phyloP scores from a whole-genome alignment of 208 protist genomes.

The Leishmania guyanensis region DNA sequence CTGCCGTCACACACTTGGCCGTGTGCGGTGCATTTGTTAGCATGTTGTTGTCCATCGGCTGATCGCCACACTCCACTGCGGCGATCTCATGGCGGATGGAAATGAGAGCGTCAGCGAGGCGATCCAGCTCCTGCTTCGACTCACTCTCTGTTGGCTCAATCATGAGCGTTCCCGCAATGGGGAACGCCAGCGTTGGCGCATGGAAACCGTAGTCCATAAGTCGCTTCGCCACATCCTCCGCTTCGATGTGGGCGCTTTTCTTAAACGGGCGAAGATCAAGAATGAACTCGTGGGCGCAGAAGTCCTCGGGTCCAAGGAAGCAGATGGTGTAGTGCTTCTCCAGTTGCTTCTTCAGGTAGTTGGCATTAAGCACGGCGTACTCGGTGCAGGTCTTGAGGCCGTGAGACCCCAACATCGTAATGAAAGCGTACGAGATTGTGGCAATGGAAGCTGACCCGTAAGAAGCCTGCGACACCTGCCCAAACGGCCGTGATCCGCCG shows the following conservation, averaged over 20 bases:
- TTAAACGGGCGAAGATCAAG: conserved; percentile 95
- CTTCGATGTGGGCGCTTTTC: conserved; percentile 91
- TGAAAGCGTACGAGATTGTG: conserved; percentile 96
- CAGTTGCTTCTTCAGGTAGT: conserved; percentile 97
- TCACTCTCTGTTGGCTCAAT: conserved; percentile 99
- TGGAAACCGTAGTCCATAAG: conserved; percentile 98
- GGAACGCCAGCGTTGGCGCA: conserved; percentile 96
- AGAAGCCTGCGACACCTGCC: conserved; percentile 93
- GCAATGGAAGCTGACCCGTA: conserved; percentile 95
- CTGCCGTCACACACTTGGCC: conserved; percentile 65
- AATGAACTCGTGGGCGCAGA: conserved; percentile 98
- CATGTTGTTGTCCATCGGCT: conserved; percentile 92
- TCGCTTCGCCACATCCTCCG: conserved; percentile 98
- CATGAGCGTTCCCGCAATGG: conserved; percentile 94
- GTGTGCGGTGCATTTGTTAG: conserved; percentile 98
- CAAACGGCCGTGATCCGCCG: conserved; percentile 78
- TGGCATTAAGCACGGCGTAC: conserved; percentile 98
- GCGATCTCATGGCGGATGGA: conserved; percentile 96
- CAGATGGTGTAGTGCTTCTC: conserved; percentile 95
- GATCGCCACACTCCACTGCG: conserved; percentile 93
- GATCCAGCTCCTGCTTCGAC: conserved; percentile 94
- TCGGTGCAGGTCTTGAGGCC: conserved; percentile 93
- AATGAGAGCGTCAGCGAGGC: conserved; percentile 96
- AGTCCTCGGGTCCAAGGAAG: conserved; percentile 84
- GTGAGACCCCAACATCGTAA: conserved; percentile 94